A percentile compares a stretch with the other conserved stretches of the same genome.
phyloP scores from a whole-genome alignment of 345 rosid species.

The Populus davidiana region DNA sequence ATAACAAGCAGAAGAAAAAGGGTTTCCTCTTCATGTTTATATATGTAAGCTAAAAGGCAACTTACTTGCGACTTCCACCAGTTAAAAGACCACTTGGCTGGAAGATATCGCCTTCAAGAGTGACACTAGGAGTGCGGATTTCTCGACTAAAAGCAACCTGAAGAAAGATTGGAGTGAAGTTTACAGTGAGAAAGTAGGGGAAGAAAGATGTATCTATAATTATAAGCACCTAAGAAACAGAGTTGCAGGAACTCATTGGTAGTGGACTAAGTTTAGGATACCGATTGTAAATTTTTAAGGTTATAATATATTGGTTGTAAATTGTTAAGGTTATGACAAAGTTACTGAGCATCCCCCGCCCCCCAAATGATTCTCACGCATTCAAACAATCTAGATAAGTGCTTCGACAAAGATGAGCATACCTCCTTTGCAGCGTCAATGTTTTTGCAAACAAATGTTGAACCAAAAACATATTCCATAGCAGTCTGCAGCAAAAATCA shows the following conservation, averaged over 20 bases:
- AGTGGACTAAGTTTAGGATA: neutral
- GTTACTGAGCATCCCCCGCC: neutral
- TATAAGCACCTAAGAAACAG: neutral
- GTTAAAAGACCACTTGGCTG: conserved; percentile 96
- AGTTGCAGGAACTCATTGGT: neutral
- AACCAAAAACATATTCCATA: conserved; percentile 92
- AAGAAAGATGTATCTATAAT: neutral
- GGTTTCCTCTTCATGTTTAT: neutral
- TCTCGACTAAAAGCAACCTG: conserved; percentile 83
- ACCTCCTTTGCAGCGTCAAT: conserved; percentile 89
- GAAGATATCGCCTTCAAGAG: conserved; percentile 92
- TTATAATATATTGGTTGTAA: too few species aligned
- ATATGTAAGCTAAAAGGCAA: conserved; percentile 5
- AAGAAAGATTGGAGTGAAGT: conserved; percentile 6
- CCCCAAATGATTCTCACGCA: neutral
- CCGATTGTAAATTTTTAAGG: neutral
- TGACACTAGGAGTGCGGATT: conserved; percentile 74
- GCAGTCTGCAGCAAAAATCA: conserved; percentile 61
- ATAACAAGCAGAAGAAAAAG: neutral
- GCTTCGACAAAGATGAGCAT: conserved; percentile 12
- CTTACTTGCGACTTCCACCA: conserved; percentile 94
- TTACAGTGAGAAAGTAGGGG: neutral
- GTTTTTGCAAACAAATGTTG: conserved; percentile 89
- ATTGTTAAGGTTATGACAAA: too few species aligned
- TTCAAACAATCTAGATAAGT: neutral